Evolutionary conservation across 2,329 filamentous ascomycete genomes (phyloP).

Genomic region (Hypoxylon sp.): DNA sequence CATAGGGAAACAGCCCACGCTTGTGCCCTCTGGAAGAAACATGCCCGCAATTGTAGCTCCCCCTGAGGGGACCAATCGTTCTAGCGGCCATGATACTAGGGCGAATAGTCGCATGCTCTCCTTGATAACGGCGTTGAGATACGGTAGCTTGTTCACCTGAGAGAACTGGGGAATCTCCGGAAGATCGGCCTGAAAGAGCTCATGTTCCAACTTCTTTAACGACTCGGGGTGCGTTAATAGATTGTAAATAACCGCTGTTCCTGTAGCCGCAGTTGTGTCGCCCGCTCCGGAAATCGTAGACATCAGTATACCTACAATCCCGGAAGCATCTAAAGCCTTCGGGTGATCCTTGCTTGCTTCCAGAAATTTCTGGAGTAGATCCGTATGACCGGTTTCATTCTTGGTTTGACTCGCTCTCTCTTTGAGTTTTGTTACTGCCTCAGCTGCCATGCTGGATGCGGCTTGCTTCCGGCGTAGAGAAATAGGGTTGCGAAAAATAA

Average conservation of each 20-base stretch:
- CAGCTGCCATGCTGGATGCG: constrained; percentile 45
- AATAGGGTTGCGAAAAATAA: constrained; percentile 48
- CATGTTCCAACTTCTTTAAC: constrained; percentile 58
- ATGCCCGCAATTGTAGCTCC: constrained; percentile 47
- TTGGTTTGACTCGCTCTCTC: constrained; percentile 24
- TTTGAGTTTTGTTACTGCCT: constrained; percentile 40
- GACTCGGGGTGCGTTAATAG: constrained; percentile 66
- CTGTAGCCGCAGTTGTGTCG: constrained; percentile 47
- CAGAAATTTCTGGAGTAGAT: constrained; percentile 47
- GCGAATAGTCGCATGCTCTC: constrained; percentile 47
- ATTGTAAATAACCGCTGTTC: constrained; percentile 34
- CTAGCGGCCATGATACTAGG: constrained; percentile 38
- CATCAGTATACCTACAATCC: constrained; percentile 47
- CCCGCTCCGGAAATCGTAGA: constrained; percentile 49
- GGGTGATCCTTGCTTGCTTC: constrained; percentile 45
- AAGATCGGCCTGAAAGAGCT: constrained; percentile 39
- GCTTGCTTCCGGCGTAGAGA: constrained; percentile 34
- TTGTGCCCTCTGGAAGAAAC: constrained; percentile 48
- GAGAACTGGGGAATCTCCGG: constrained; percentile 42
- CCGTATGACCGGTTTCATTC: constrained; percentile 22
- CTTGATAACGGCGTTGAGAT: constrained; percentile 47
- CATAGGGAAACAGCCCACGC: constrained; percentile 44
- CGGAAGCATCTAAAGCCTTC: constrained; percentile 41
- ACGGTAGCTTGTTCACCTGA: constrained; percentile 46
- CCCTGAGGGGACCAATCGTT: constrained; percentile 45